Evolutionary conservation across 106 monocot species (phyloP).

Genomic region (Dendrobium huoshanense): DNA sequence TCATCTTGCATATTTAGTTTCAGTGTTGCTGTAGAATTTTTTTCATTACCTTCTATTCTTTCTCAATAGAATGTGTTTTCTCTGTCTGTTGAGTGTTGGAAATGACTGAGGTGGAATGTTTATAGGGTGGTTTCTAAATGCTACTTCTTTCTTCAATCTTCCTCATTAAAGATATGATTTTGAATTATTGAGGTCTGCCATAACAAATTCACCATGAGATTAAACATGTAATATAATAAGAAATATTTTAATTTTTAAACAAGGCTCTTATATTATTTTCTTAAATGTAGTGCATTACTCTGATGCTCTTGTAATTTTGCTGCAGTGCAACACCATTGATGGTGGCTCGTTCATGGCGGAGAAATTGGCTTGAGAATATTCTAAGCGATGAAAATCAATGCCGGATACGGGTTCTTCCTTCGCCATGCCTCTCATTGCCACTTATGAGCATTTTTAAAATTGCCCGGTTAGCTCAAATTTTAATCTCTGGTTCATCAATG

Average conservation of each 20-base stretch:
- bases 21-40: neutral
- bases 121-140: neutral
- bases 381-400: constrained; percentile 52
- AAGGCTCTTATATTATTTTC: neutral
- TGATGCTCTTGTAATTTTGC: neutral
- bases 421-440: constrained; percentile 69
- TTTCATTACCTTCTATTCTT: neutral
- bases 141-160: neutral
- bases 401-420: constrained; percentile 41
- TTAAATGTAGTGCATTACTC: neutral
- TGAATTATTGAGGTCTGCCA: neutral
- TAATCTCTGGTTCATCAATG: neutral
- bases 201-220: neutral
- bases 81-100: neutral
- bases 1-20: neutral
- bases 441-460: constrained; percentile 79
- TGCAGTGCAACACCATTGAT: constrained; percentile 73
- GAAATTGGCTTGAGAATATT: constrained; percentile 63
- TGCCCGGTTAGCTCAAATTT: constrained; percentile 47
- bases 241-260: neutral
- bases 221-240: neutral
- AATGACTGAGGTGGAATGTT: neutral
- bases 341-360: constrained; percentile 83
- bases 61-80: neutral
- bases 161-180: neutral